These are phyloP conservation scores for Papilionanthe hybrid DNA, from an alignment of 116 monocot genomes.

Conservation along the genomic window DNA sequence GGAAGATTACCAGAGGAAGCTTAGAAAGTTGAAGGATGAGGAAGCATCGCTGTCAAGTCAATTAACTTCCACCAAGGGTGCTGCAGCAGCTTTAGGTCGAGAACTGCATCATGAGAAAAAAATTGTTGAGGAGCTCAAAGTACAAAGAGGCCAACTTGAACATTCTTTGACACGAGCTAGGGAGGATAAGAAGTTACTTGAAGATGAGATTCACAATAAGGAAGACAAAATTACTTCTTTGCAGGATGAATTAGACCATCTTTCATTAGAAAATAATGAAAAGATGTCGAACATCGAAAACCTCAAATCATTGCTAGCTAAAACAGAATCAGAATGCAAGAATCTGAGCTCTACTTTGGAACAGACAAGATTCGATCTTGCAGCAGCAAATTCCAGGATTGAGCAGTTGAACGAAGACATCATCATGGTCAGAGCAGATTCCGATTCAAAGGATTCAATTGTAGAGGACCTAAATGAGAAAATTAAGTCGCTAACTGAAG, in stretches of 20 bases:
- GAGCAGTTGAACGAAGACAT: conserved; percentile 50
- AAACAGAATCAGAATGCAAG: conserved; percentile 46
- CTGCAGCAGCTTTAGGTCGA: conserved; percentile 27
- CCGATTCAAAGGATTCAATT: conserved; percentile 32
- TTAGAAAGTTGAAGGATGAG: conserved; percentile 42
- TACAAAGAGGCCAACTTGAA: conserved; percentile 38
- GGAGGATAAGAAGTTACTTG: conserved; percentile 51
- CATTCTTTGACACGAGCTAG: conserved; percentile 23
- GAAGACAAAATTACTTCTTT: conserved; percentile 28
- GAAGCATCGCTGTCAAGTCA: conserved; percentile 37
- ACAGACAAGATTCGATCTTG: conserved; percentile 36
- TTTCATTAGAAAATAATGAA: conserved; percentile 54
- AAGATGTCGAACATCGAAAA: conserved; percentile 54
- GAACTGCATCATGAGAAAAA: conserved; percentile 54
- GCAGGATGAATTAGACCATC: conserved; percentile 51
- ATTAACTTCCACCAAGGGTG: conserved; percentile 41
- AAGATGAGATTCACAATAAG: conserved; percentile 47
- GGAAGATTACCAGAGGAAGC: conserved; percentile 36
- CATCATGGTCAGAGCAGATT: conserved; percentile 28
- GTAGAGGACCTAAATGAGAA: conserved; percentile 43
- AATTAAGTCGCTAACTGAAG: conserved; percentile 31
- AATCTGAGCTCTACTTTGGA: conserved; percentile 39
- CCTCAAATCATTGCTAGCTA: conserved; percentile 35
- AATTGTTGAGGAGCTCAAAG: conserved; percentile 33
- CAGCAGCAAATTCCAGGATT: conserved; percentile 38